Percentiles rank a stretch among this genome's conserved stretches.
Evolutionary conservation across 2,329 filamentous ascomycete species (phyloP).

Genomic region (Alternaria sp.): DNA sequence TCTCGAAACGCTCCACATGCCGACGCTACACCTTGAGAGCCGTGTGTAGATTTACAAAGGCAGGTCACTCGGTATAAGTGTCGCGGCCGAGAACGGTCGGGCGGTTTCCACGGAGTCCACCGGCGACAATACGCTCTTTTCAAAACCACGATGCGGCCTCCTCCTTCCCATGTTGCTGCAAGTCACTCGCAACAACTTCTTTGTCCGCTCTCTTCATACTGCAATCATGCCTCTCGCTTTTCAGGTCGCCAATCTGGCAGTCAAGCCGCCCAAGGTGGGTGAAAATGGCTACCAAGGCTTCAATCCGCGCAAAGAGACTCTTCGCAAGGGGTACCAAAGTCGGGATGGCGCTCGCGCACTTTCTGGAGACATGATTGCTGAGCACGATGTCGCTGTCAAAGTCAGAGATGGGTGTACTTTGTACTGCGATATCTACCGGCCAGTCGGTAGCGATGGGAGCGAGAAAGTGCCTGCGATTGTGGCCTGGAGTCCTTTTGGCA

Average conservation of each 20-base stretch:
- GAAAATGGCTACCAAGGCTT: conserved; percentile 16
- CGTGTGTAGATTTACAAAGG: not conserved
- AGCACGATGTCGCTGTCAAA: conserved; percentile 14
- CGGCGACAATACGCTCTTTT: not conserved
- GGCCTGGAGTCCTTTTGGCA: conserved; percentile 54
- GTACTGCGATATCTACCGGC: conserved; percentile 18
- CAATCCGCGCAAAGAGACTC: conserved; percentile 12
- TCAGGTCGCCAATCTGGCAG: conserved; percentile 12
- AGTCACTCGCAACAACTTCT: not conserved
- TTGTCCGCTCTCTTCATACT: not conserved
- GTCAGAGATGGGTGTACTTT: conserved; percentile 13
- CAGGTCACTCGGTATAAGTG: not conserved
- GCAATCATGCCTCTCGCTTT: conserved; percentile 9
- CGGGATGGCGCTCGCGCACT: conserved; percentile 5
- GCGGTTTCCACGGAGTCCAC: not conserved
- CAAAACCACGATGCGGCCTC: not conserved
- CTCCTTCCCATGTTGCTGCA: not conserved
- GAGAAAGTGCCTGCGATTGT: conserved; percentile 51
- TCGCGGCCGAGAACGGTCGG: conserved; percentile 11
- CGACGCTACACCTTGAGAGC: not conserved
- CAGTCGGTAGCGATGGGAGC: conserved; percentile 20
- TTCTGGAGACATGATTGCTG: conserved; percentile 7
- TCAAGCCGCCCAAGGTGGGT: conserved; percentile 12
- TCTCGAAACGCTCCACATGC: conserved; percentile 4
- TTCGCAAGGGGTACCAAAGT: conserved; percentile 9